Percentiles rank a stretch among this genome's conserved stretches.
Evolutionary conservation across 257 asterid species (phyloP).

Genomic region (Solanum dulcamara): DNA sequence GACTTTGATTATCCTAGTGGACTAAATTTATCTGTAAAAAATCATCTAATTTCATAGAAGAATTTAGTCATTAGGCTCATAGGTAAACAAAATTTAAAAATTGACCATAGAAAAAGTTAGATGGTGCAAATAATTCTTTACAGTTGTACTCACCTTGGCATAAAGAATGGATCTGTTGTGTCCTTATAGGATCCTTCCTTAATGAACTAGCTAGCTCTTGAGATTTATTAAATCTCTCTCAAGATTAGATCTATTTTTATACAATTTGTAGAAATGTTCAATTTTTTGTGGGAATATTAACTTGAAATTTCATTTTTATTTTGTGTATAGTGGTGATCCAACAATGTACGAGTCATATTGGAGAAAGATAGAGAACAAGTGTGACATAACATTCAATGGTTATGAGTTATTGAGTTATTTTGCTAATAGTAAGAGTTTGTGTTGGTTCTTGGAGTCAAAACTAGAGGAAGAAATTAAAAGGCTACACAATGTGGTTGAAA

Average conservation of each 20-base stretch:
- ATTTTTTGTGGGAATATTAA: background rate
- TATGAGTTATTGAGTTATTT: conserved; percentile 65
- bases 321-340: conserved; percentile 38
- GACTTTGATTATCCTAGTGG: too few relatives aligned
- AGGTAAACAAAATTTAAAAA: too few relatives aligned
- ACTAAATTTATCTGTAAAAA: too few relatives aligned
- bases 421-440: conserved; percentile 24
- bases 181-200: too few relatives aligned
- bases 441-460: conserved; percentile 80
- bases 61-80: too few relatives aligned
- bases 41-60: too few relatives aligned
- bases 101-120: too few relatives aligned
- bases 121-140: too few relatives aligned
- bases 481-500: conserved; percentile 46
- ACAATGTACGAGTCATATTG: conserved; percentile 35
- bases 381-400: conserved; percentile 20
- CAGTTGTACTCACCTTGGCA: too few relatives aligned
- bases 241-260: background rate
- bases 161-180: too few relatives aligned
- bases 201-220: too few relatives aligned
- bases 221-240: background rate
- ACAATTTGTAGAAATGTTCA: background rate
- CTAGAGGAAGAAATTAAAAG: conserved; percentile 49
- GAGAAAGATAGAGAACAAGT: conserved; percentile 21
- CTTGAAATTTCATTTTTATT: background rate